Base-by-base conservation (phyloP, 1,284 basidiomycete species). In the Kalmanozyma brasiliensis region DNA sequence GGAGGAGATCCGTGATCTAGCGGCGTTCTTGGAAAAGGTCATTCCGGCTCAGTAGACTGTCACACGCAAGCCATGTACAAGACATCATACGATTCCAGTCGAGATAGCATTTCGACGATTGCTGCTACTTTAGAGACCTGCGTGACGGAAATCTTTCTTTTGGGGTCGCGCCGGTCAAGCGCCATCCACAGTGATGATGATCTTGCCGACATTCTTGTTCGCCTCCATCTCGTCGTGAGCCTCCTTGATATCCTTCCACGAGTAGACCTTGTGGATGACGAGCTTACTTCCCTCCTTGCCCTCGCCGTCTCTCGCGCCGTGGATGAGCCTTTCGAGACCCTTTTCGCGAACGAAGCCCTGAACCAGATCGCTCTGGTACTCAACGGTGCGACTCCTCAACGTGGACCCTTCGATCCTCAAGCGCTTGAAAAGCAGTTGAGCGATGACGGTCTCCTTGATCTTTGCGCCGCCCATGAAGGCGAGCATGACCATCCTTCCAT, bases 371-470 rank as follows among this genome's bases (percentile, higher is more conserved):
- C 87, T 85, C 83, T 97, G 94, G 83, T 97, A 97, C 62, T 87
- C 86, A 26, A 86, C 79, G n/a, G 87, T 87, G 45, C 93, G 88
- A 20, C 90, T 89, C 34, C 94, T 89, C 36, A 97, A 85, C 0
- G 93, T 96, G 13, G 91, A 91, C 20, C 94, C 94, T 82, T 94
- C 89, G 52, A 98, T 89, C 11, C 89, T 88, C 55, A 98, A 86
- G 8, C 94, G 89, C 85, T 97, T 98, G 84, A 86, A 89, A 51
- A 94, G 83, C 52, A 97, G 86, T 9, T 88, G 88, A 2, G 78
- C 82, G 26, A 96, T 83, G 81, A 91, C 87, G 55, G 88, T 83
- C n/a, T 86, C 86, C 26, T 87, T 83, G 26, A 92, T 87, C 41
- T 86, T 85, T 20, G 85, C 82, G 22, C 94, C 94, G 71, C 90